phyloP scores from a whole-genome alignment of 106 monocot species.

The Allium sativum region DNA sequence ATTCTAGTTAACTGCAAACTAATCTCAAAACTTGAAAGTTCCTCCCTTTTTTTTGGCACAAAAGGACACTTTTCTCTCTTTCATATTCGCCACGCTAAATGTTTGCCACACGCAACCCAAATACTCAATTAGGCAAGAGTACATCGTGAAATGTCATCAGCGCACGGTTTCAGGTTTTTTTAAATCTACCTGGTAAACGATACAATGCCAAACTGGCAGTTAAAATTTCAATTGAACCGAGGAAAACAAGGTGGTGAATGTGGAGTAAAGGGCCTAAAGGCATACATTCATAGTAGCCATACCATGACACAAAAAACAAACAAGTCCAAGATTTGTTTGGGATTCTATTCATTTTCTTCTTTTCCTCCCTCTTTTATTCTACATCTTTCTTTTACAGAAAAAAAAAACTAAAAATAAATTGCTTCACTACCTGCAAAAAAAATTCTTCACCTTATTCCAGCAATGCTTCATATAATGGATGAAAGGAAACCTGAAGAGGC shows the following conservation, averaged over 20 bases:
- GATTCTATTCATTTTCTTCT: conserved; percentile 16
- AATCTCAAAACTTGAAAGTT: no score
- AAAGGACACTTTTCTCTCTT: no score
- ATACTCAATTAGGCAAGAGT: not conserved
- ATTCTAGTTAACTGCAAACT: no score
- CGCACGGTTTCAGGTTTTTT: no score
- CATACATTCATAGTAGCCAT: conserved; percentile 4
- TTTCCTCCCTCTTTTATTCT: not conserved
- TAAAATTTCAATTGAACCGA: conserved; percentile 30
- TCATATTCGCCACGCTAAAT: no score
- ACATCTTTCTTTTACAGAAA: not conserved
- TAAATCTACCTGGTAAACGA: conserved; percentile 12
- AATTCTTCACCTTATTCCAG: not conserved
- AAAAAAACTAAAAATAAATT: not conserved
- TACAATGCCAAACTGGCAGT: conserved; percentile 39
- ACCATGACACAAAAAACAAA: conserved; percentile 38
- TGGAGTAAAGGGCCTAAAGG: no score
- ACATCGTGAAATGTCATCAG: no score
- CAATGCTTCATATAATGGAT: conserved; percentile 17
- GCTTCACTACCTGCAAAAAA: not conserved
- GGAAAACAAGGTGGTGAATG: conserved; percentile 4
- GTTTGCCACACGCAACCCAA: no score
- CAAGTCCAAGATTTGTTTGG: conserved; percentile 32
- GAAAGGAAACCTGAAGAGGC: conserved; percentile 16
- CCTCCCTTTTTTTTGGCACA: no score